Conservation (phyloP, 345 rosid species). For the Adansonia digitata region DNA sequence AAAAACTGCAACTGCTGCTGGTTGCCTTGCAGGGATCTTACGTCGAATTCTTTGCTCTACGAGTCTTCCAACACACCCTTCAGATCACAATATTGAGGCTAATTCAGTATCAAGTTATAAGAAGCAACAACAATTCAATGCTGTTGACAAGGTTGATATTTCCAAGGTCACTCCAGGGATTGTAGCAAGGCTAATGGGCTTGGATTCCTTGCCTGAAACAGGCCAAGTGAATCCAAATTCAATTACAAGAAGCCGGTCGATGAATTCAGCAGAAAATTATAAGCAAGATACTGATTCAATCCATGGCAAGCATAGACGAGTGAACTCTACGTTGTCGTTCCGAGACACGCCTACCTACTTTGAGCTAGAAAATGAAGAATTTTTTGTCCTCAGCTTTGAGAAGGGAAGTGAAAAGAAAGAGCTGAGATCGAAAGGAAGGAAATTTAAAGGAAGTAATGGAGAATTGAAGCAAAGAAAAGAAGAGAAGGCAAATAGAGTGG, state of each 20-base stretch:
- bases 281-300: constrained; percentile 17
- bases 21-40: constrained; percentile 47
- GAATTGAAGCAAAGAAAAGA: constrained; percentile 30
- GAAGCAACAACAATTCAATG: constrained; percentile 1
- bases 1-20: constrained; percentile 30
- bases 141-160: constrained; percentile 12
- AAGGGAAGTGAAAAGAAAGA: constrained; percentile 16
- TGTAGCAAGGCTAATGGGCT: constrained; percentile 84
- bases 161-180: constrained; percentile 35
- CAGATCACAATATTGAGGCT: constrained; percentile 37
- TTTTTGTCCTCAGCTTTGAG: constrained; percentile 59
- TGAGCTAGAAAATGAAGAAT: constrained; percentile 59
- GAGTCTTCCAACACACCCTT: constrained; percentile 54
- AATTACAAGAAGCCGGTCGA: constrained; percentile 45
- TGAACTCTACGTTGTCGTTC: constrained; percentile 34
- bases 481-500: constrained; percentile 19
- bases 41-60: constrained; percentile 54
- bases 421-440: constrained; percentile 9
- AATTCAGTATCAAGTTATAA: constrained; percentile 18
- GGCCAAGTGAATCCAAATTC: constrained; percentile 15
- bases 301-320: constrained; percentile 29
- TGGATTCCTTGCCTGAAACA: constrained; percentile 38
- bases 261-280: constrained; percentile 37
- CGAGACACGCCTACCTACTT: constrained; percentile 37
- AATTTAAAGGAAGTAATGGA: constrained; percentile 19